Base-by-base conservation (phyloP, 2,329 filamentous ascomycete species). In the Neopestalotiopsis clavispora region DNA sequence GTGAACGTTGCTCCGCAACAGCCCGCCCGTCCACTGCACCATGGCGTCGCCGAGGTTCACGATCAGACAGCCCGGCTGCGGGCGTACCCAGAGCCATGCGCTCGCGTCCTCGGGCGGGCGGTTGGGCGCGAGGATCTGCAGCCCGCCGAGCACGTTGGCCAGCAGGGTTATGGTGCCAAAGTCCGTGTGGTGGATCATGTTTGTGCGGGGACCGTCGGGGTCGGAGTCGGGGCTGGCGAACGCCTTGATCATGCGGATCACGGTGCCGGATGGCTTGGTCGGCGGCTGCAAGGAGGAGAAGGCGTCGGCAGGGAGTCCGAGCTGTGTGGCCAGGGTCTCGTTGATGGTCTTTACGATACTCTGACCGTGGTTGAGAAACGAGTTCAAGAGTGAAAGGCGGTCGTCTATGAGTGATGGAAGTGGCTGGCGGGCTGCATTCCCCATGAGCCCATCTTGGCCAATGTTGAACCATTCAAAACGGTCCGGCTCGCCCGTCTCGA, bases 161-260 rank as follows among this genome's bases (percentile, higher is more conserved):
- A 81, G 75, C 0, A 81, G 71, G 0, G 81, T 81, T 13, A 81
- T 74, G 4, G 74, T 76, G 1, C 80, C 80, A 59, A 81, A 78
- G 67, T 81, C 80, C 1, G 78, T 80, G 61, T 82, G 78, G 20
- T 76, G 73, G 14, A 75, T 70, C 69, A 78, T 76, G 65, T 71
- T 75, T 30, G 72, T 74, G 61, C 73, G 69, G 1, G 72, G 62
- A 38, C 74, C 72, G 9, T 38, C 12, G 13, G 66, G 70, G 61
- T 72, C 70, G 17, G 72, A 71, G 34, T 38, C 14, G 13, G 66
- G 70, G 57, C 72, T 70, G 17, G 72, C 72, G 34, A 71, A 71
- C 1, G 69, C 62, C 60, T 74, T 73, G 68, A 73, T 69, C 34
- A 74, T 28, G 2, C 70, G 42, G 28, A 73, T 49, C 17, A 74